A percentile compares a stretch with the other conserved stretches of the same genome.
These are phyloP conservation scores for Mollisia scopiformis DNA, from an alignment of 2,329 filamentous ascomycete species.

Conservation along the genomic window DNA sequence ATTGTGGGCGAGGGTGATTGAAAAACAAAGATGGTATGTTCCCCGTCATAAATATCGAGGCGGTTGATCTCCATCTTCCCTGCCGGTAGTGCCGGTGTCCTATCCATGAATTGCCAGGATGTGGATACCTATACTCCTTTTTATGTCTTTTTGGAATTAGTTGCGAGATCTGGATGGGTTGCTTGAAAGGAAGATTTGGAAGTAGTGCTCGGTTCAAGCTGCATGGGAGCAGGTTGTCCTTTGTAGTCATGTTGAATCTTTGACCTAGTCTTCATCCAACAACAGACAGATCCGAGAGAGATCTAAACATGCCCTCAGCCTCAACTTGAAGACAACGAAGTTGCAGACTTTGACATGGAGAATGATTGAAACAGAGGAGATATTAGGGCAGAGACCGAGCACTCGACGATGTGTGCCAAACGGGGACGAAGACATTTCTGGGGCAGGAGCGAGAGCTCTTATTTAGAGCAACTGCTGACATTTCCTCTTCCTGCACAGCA, in stretches of 20 bases:
- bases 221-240: too few relatives aligned
- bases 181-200: too few relatives aligned
- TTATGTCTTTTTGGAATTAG: too few relatives aligned
- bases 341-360: too few relatives aligned
- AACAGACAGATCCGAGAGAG: too few relatives aligned
- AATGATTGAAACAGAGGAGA: not conserved
- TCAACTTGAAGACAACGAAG: too few relatives aligned
- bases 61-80: not conserved
- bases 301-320: too few relatives aligned
- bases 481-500: constrained; percentile 13
- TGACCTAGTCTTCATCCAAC: too few relatives aligned
- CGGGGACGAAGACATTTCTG: not conserved
- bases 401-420: not conserved
- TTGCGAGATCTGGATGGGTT: too few relatives aligned
- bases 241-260: not conserved
- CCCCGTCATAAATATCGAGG: not conserved
- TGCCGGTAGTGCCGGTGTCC: not conserved
- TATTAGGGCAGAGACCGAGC: not conserved
- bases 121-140: too few relatives aligned
- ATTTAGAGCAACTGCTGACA: not conserved
- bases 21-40: constrained; percentile 29
- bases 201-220: too few relatives aligned
- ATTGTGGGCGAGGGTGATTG: constrained; percentile 68
- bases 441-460: not conserved
- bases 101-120: constrained; percentile 7